phyloP scores from a whole-genome alignment of 371 early-diverging fungal genomes.

The Catenaria anguillulae region DNA sequence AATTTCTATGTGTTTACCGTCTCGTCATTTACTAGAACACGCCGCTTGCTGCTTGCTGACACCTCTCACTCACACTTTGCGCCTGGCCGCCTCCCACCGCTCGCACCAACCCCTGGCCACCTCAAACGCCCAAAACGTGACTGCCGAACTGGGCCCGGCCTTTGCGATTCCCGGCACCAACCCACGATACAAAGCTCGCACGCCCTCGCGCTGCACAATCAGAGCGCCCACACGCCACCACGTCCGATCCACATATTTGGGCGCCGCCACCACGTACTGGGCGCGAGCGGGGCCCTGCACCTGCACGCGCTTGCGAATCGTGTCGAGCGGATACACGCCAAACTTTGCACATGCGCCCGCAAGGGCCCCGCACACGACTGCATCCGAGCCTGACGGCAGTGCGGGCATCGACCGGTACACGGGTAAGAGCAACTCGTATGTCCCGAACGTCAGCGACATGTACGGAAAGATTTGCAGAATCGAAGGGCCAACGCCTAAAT shows the following conservation, averaged over 20 bases:
- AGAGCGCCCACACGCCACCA: constrained; percentile 20
- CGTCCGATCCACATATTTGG: constrained; percentile 9
- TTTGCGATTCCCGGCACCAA: constrained; percentile 69
- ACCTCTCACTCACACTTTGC: too few relatives aligned
- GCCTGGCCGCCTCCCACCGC: too few relatives aligned
- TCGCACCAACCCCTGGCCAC: neutral
- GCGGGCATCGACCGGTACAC: constrained; percentile 9
- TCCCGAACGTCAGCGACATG: constrained; percentile 72
- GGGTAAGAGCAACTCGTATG: constrained; percentile 43
- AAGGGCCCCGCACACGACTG: constrained; percentile 62
- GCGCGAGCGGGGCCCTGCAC: constrained; percentile 52
- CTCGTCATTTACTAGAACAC: too few relatives aligned
- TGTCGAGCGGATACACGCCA: constrained; percentile 79
- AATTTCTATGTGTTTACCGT: too few relatives aligned
- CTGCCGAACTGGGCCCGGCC: constrained; percentile 65
- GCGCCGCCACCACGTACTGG: constrained; percentile 27
- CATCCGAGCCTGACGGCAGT: constrained; percentile 19
- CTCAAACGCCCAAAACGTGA: constrained; percentile 64
- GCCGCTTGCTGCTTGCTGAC: too few relatives aligned
- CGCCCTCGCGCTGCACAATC: constrained; percentile 47
- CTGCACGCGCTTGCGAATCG: constrained; percentile 59
- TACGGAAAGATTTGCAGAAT: constrained; percentile 81
- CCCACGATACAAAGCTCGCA: constrained; percentile 73
- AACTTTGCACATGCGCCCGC: constrained; percentile 72
- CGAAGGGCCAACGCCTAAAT: constrained; percentile 67